Evolutionary conservation across 2,329 filamentous ascomycete species (phyloP).

Genomic region (Sclerotinia glacialis): DNA sequence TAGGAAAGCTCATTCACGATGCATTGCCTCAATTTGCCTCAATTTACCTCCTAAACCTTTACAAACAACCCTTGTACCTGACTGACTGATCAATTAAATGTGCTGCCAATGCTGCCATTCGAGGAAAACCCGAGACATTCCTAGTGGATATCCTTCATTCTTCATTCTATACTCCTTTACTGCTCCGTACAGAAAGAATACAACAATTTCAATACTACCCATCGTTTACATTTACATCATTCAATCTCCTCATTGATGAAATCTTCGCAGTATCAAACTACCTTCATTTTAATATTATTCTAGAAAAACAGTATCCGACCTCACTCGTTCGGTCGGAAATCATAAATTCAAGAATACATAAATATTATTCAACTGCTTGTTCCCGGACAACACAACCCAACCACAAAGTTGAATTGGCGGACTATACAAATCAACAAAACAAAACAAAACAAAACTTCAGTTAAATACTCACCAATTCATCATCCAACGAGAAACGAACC

Average conservation of each 20-base stretch:
- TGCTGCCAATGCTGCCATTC: background rate
- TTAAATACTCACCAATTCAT: background rate
- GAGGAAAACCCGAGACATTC: constrained; percentile 9
- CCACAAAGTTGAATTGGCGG: background rate
- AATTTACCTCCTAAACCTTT: background rate
- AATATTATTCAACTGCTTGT: constrained; percentile 1
- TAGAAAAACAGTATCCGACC: background rate
- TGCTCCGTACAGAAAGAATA: background rate
- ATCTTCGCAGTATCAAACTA: background rate
- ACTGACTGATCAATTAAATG: constrained; percentile 6
- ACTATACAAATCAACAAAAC: background rate
- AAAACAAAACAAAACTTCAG: constrained; percentile 5
- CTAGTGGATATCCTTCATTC: constrained; percentile 14
- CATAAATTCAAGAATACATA: background rate
- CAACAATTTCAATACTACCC: constrained; percentile 2
- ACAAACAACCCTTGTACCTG: background rate
- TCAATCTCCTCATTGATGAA: background rate
- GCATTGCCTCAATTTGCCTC: constrained; percentile 7
- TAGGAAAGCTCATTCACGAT: background rate
- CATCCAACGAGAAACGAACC: background rate
- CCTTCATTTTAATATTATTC: constrained; percentile 3
- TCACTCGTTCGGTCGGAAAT: constrained; percentile 18
- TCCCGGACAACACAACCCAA: background rate
- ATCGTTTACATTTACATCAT: background rate
- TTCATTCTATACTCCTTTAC: constrained; percentile 17